Evolutionary conservation across 2,329 filamentous ascomycete genomes (phyloP).

Genomic region (Penicillium rolfsii): DNA sequence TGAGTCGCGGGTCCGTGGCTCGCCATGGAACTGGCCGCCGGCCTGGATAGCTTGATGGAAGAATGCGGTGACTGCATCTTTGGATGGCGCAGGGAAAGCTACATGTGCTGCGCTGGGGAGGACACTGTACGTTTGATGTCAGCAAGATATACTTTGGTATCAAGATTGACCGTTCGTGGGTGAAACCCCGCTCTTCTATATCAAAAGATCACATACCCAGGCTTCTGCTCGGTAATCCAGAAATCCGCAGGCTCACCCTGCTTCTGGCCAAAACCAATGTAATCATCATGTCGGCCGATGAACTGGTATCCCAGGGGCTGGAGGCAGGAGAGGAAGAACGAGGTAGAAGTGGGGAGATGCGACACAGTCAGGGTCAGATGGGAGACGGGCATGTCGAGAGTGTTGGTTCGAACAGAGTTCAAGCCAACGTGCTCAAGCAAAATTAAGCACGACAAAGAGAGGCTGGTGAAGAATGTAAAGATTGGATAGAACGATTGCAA

Average conservation of each 20-base stretch:
- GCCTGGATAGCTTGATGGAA: conserved; percentile 70
- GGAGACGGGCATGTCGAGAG: conserved; percentile 60
- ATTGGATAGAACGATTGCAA: background rate
- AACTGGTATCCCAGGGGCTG: conserved; percentile 78
- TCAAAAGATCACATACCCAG: conserved; percentile 51
- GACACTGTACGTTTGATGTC: conserved; percentile 34
- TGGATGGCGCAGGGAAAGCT: conserved; percentile 69
- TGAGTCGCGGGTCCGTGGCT: conserved; percentile 57
- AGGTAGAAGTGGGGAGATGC: conserved; percentile 76
- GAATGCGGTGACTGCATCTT: conserved; percentile 70
- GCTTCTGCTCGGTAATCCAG: conserved; percentile 65
- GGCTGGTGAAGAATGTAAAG: background rate
- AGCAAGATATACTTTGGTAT: background rate
- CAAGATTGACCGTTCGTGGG: background rate
- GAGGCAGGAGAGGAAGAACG: conserved; percentile 79
- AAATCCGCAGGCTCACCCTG: conserved; percentile 61
- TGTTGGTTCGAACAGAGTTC: conserved; percentile 5
- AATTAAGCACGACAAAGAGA: conserved; percentile 3
- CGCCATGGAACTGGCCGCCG: conserved; percentile 61
- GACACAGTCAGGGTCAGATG: conserved; percentile 70
- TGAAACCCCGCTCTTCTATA: background rate
- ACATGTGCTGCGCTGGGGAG: conserved; percentile 63
- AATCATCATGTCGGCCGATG: conserved; percentile 63
- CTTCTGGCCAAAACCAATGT: conserved; percentile 63
- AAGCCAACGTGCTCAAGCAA: conserved; percentile 16